phyloP scores from a whole-genome alignment of 345 rosid genomes.

The Xanthoceras sorbifolium region DNA sequence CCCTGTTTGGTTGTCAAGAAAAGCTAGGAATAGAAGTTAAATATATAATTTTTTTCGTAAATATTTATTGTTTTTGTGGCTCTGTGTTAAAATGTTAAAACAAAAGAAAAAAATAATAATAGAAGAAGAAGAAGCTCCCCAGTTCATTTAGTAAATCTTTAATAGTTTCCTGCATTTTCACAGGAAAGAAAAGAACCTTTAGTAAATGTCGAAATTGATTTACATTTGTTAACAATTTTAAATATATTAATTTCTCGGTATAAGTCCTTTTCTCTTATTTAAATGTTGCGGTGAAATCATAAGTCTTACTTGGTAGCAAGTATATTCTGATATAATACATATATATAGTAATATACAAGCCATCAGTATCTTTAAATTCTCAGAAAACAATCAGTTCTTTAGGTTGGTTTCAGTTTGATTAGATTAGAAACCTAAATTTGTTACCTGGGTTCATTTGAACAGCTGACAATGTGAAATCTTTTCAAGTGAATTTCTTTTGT shows the following conservation, averaged over 20 bases:
- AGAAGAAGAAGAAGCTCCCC: no score
- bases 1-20: slow-evolving; percentile 16
- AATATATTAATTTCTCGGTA: not conserved
- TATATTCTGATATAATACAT: no score
- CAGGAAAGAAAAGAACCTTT: not conserved
- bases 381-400: not conserved
- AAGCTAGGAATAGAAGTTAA: not conserved
- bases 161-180: not conserved
- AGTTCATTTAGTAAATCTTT: not conserved
- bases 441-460: not conserved
- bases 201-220: not conserved
- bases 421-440: not conserved
- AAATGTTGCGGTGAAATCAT: no score
- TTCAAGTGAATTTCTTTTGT: not conserved
- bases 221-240: not conserved
- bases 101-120: no score
- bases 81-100: not conserved
- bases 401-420: not conserved
- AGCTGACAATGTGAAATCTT: not conserved
- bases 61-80: no score
- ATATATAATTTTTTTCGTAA: no score
- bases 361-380: no score
- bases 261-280: no score
- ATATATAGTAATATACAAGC: no score
- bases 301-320: no score